These are phyloP conservation scores for Podosphaera fusca DNA, from an alignment of 2,329 filamentous ascomycete species.

Conservation along the genomic window DNA sequence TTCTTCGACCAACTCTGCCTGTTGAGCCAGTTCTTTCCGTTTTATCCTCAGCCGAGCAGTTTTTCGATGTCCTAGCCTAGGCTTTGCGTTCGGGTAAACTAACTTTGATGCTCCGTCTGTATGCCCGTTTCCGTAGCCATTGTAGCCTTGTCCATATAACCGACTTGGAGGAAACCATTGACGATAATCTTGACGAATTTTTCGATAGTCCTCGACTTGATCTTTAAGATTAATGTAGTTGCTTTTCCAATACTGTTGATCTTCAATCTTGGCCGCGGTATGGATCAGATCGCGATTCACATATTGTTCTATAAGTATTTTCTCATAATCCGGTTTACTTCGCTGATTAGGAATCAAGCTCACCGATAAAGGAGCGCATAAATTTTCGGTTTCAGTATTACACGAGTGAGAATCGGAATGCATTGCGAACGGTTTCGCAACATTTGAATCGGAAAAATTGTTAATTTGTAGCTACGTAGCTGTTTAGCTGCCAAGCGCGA, in stretches of 20 bases:
- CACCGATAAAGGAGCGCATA: slow-evolving; percentile 5
- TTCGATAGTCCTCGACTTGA: slow-evolving; percentile 47
- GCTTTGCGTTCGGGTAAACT: slow-evolving; percentile 58
- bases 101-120: slow-evolving; percentile 53
- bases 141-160: slow-evolving; percentile 55
- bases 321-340: slow-evolving; percentile 17
- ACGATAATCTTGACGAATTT: slow-evolving; percentile 31
- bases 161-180: slow-evolving; percentile 30
- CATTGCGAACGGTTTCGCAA: slow-evolving; percentile 16
- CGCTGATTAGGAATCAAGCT: slow-evolving; percentile 12
- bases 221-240: slow-evolving; percentile 39
- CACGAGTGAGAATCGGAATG: slow-evolving; percentile 13
- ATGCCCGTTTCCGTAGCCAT: slow-evolving; percentile 67
- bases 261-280: slow-evolving; percentile 27
- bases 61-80: slow-evolving; percentile 52
- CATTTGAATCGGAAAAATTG: background rate
- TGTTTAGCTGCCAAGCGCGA: background rate
- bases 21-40: slow-evolving; percentile 58
- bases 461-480: background rate
- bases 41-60: slow-evolving; percentile 50
- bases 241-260: slow-evolving; percentile 26
- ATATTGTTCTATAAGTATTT: slow-evolving; percentile 37
- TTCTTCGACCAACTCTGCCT: slow-evolving; percentile 80
- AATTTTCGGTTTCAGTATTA: slow-evolving; percentile 7
- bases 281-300: slow-evolving; percentile 39